Evolutionary conservation across 352 stramenopile species (phyloP), one percentile per base, ranked within the genome.

Genomic region (Phytopythium mirpurense): DNA sequence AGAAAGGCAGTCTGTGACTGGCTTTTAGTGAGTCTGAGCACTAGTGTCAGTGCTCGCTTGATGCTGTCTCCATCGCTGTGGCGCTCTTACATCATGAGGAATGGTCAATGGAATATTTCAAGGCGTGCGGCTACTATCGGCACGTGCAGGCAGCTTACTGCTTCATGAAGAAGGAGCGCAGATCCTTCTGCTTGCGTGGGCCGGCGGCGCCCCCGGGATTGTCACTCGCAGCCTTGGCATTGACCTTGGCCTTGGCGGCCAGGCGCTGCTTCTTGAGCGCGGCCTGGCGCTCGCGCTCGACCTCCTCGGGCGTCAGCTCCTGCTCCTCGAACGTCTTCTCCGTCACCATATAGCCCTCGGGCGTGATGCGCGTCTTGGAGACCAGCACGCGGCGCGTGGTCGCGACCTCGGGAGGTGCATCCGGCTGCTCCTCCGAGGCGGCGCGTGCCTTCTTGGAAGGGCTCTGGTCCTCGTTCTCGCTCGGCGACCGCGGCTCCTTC

Each of bases 341-440:
- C 27, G 80, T 93, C 27, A 90, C 78, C 83, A 93, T 93, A 69
- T 93, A 93, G 24, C 83, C 83, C 46, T 88, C 59, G 26, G 90
- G 76, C 44, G 86, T 90, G 57, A 93, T 88, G 48, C 71, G 68
- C 37, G 80, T 89, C 62, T 88, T 93, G 34, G 61, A 77, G 34
- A 89, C 69, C 16, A 83, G 54, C 43, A 85, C 59, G 11, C 69
- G 65, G n/a, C 78, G 68, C 54, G 79, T 90, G 8, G 65, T 80
- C 7, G 57, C 34, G 29, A 85, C 47, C 18, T 51, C 58, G 26
- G 50, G 60, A 36, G 65, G 58, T 31, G 63, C 51, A 15, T 57
- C 50, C 6, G 44, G 29, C 18, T 78, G 68, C 23, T 72, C 64
- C 31, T 82, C 68, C 5, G 50, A 55, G 31, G 64, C 52, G 1